A percentile compares a stretch with the other conserved stretches of the same genome.
Conservation (phyloP, 2,329 filamentous ascomycete genomes). For the Scytalidium sp. region DNA sequence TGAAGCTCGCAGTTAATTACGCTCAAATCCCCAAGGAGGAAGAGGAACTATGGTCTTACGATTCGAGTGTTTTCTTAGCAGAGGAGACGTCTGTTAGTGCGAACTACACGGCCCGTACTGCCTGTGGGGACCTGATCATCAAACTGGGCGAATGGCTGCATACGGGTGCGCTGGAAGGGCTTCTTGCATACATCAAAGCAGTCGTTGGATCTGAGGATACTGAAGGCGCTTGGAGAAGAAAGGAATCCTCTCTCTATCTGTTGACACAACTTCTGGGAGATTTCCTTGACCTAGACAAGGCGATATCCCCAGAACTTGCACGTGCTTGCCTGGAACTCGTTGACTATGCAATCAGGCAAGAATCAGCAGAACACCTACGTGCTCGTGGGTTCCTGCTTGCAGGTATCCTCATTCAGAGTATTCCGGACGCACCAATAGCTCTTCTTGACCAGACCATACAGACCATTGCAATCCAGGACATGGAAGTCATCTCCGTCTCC, state of each 20-base stretch:
- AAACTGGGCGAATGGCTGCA: slow-evolving; percentile 91
- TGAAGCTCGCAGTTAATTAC: slow-evolving; percentile 81
- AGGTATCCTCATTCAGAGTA: slow-evolving; percentile 72
- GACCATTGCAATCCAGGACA: slow-evolving; percentile 70
- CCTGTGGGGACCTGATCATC: slow-evolving; percentile 87
- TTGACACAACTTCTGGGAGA: slow-evolving; percentile 82
- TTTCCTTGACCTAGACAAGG: slow-evolving; percentile 73
- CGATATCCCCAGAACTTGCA: slow-evolving; percentile 66
- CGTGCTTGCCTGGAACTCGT: slow-evolving; percentile 78
- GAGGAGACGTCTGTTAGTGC: slow-evolving; percentile 94
- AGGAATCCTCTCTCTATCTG: slow-evolving; percentile 81
- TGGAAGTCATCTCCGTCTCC: slow-evolving; percentile 87
- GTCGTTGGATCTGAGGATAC: slow-evolving; percentile 60
- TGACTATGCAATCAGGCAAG: slow-evolving; percentile 67
- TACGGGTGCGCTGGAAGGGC: slow-evolving; percentile 70
- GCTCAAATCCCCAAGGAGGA: slow-evolving; percentile 90
- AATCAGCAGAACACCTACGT: slow-evolving; percentile 72
- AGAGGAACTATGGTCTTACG: slow-evolving; percentile 93
- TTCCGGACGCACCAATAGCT: slow-evolving; percentile 53
- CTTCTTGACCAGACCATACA: slow-evolving; percentile 73
- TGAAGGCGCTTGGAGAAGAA: slow-evolving; percentile 51
- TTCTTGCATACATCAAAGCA: slow-evolving; percentile 72
- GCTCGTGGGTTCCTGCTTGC: slow-evolving; percentile 86
- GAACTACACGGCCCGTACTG: slow-evolving; percentile 93
- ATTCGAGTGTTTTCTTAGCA: slow-evolving; percentile 91